phyloP scores from a whole-genome alignment of 768 basidiomycete genomes.

The Calocybe gangraenosa region DNA sequence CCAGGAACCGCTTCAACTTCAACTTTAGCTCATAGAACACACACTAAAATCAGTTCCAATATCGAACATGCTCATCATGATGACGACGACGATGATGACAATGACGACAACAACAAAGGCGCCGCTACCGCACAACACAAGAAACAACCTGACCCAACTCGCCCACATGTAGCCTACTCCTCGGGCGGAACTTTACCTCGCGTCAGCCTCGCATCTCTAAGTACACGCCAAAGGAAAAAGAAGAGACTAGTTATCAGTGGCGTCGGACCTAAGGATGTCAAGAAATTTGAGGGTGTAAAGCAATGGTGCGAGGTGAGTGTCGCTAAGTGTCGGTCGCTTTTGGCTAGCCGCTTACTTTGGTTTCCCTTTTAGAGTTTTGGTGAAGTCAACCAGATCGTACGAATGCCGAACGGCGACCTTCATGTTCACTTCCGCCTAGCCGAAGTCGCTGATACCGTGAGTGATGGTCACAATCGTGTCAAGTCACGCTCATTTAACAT shows the following conservation, averaged over 20 bases:
- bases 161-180: constrained; percentile 34
- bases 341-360: not conserved
- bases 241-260: constrained; percentile 72
- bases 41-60: constrained; percentile 25
- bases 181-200: constrained; percentile 27
- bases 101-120: constrained; percentile 23
- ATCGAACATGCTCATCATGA: constrained; percentile 19
- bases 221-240: constrained; percentile 42
- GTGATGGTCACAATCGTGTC: constrained; percentile 19
- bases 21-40: constrained; percentile 9
- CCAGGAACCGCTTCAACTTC: constrained; percentile 10
- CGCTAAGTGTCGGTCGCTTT: constrained; percentile 1
- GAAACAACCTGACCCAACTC: constrained; percentile 17
- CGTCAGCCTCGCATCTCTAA: constrained; percentile 34
- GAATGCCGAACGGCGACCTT: constrained; percentile 76
- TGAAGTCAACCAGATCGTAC: constrained; percentile 65
- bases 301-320: constrained; percentile 72
- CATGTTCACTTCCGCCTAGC: constrained; percentile 69
- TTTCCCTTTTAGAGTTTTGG: constrained; percentile 56
- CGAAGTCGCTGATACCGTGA: constrained; percentile 78
- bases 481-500: constrained; percentile 7
- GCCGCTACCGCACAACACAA: constrained; percentile 4
- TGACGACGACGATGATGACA: constrained; percentile 12
- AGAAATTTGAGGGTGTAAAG: constrained; percentile 63
- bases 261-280: constrained; percentile 53